Conservation (phyloP, 2,329 filamentous ascomycete genomes). For the Aspergillus sp. region DNA sequence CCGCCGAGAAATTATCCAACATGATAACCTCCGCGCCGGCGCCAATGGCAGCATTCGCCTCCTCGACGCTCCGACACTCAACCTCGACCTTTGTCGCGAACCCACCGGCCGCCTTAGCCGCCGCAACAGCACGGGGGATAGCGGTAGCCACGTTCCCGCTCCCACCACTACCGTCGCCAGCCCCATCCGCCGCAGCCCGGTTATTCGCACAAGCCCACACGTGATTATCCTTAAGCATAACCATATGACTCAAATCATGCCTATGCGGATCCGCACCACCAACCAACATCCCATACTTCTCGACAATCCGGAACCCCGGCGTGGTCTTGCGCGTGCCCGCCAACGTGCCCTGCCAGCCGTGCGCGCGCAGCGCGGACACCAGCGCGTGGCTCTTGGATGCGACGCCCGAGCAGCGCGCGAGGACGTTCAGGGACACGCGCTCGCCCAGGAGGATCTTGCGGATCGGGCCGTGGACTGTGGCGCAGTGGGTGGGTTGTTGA, state of each 20-base stretch:
- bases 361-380: conserved; percentile 45
- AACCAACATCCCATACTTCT: conserved; percentile 96
- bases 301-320: conserved; percentile 85
- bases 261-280: conserved; percentile 87
- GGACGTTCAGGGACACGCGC: conserved; percentile 80
- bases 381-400: conserved; percentile 54
- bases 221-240: conserved; percentile 99
- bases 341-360: conserved; percentile 73
- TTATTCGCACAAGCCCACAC: conserved; percentile 71
- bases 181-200: conserved; percentile 15
- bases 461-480: conserved; percentile 77
- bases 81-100: conserved; percentile 95
- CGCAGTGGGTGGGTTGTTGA: conserved; percentile 47
- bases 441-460: conserved; percentile 82
- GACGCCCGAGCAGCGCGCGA: conserved; percentile 85
- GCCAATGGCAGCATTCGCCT: conserved; percentile 82
- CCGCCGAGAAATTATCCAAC: conserved; percentile 88
- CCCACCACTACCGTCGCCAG: conserved; percentile 13
- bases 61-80: conserved; percentile 78
- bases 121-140: conserved; percentile 75
- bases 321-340: conserved; percentile 96
- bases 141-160: conserved; percentile 41
- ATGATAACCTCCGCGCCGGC: conserved; percentile 94
- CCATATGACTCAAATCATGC: conserved; percentile 88
- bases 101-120: conserved; percentile 74